Evolutionary conservation across 768 basidiomycete genomes (phyloP), one percentile per base, ranked within the genome.

Genomic region (Cystofilobasidium bisporidii): DNA sequence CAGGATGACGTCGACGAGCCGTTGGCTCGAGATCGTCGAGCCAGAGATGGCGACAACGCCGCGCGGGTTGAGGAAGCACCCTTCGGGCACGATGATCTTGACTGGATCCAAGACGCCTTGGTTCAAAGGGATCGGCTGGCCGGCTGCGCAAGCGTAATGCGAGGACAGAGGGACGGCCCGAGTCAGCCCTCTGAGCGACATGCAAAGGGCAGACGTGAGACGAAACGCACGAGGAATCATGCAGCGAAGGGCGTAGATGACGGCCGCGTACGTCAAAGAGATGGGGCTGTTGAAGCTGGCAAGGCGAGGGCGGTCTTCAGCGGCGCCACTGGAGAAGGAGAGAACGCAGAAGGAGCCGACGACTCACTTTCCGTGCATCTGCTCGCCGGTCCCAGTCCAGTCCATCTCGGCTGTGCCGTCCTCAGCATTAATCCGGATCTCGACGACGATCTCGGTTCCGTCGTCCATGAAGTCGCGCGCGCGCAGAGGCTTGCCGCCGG

Each of bases 401-500:
- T 72, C 71, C 62, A 72, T 69, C 32, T 28, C 59, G 20, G 71
- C 71, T 3, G 63, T 68, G 6, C 71, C 71, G 24, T 66, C 61
- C 26, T 69, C 70, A 12, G 58, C 53, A 48, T 72, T 58, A 45
- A 71, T 72, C 20, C 48, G 36, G 22, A 72, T 64, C 57, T 72
- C 66, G 17, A 72, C 56, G 33, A 48, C 43, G 32, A 72, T 67
- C 63, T 63, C 59, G 28, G 70, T 71, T 14, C 72, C 72, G 28
- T 72, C 72, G 58, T 72, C 72, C 70, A 72, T 71, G 67, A 65
- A 71, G 47, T 66, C 69, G n/a, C 48, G 50, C 24, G 70, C 67
- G n/a, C 12, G 61, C 38, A 62, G 28, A n/a, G 61, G 32, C 38
- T 62, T 62, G 20, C 61, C 61, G 24, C 40, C 71, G 40, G 71